Conservation (phyloP, 345 rosid genomes). For the Eucalyptus albens region DNA sequence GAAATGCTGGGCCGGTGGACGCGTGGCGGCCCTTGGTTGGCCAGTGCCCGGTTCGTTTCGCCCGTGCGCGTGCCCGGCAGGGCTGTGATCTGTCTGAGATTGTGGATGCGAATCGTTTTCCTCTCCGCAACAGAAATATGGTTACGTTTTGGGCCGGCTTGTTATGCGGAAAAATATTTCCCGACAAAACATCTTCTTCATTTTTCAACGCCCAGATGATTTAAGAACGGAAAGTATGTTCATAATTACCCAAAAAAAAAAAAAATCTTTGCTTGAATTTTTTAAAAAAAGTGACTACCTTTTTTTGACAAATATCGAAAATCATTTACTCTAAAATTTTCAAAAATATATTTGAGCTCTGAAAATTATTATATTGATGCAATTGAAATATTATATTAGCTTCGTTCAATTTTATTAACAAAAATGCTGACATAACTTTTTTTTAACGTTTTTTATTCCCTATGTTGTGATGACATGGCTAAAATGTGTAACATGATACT, state of each 20-base stretch:
- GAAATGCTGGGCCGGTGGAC: not conserved
- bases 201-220: not conserved
- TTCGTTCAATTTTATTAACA: no score
- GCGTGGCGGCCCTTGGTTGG: not conserved
- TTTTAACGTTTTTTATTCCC: no score
- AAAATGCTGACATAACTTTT: no score
- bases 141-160: not conserved
- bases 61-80: not conserved
- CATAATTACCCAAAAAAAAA: no score
- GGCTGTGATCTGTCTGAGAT: not conserved
- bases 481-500: fast-evolving
- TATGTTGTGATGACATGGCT: fast-evolving
- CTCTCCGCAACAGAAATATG: not conserved
- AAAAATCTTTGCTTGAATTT: no score
- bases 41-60: not conserved
- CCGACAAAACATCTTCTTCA: not conserved
- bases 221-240: not conserved
- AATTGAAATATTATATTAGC: no score
- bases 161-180: not conserved
- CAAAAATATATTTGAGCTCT: no score
- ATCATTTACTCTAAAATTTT: no score
- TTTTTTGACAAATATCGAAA: no score
- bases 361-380: no score
- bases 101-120: not conserved
- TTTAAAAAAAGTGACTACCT: no score